These are phyloP conservation scores for Fusarium circinatum DNA, from an alignment of 2,329 filamentous ascomycete species.

Conservation along the genomic window DNA sequence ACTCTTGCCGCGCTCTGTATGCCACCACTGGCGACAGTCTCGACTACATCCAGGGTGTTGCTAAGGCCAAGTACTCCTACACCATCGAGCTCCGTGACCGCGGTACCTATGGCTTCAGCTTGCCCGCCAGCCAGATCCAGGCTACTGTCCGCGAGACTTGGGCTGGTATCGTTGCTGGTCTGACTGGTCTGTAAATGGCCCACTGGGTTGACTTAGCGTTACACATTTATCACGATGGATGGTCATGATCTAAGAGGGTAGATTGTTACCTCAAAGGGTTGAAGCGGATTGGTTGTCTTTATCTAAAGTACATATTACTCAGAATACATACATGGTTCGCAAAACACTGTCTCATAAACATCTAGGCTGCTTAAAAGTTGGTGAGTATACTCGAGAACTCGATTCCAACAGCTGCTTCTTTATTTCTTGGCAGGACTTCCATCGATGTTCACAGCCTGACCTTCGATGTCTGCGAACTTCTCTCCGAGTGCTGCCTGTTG, in stretches of 20 bases:
- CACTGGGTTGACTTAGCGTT: fast-evolving
- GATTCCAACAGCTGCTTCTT: fast-evolving
- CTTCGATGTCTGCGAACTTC: constrained; percentile 3
- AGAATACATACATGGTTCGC: neutral
- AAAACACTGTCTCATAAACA: no score
- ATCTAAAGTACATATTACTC: neutral
- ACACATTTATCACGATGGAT: neutral
- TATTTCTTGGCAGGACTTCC: neutral
- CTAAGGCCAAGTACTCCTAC: constrained; percentile 55
- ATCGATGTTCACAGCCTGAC: neutral
- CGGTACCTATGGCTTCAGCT: constrained; percentile 54
- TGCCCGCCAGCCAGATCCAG: constrained; percentile 55
- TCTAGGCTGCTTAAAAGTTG: no score
- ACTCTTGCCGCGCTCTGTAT: constrained; percentile 71
- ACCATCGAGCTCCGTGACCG: constrained; percentile 53
- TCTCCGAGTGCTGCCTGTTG: constrained; percentile 1
- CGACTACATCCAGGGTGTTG: constrained; percentile 57
- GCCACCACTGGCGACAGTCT: constrained; percentile 59
- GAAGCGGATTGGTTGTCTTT: neutral
- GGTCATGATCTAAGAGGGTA: neutral
- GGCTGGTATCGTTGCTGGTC: constrained; percentile 25
- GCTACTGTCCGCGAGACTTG: constrained; percentile 27
- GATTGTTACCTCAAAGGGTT: neutral
- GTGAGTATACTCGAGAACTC: no score
- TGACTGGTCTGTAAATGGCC: neutral